phyloP scores from a whole-genome alignment of 768 basidiomycete genomes.

The Coprinopsis sp. region DNA sequence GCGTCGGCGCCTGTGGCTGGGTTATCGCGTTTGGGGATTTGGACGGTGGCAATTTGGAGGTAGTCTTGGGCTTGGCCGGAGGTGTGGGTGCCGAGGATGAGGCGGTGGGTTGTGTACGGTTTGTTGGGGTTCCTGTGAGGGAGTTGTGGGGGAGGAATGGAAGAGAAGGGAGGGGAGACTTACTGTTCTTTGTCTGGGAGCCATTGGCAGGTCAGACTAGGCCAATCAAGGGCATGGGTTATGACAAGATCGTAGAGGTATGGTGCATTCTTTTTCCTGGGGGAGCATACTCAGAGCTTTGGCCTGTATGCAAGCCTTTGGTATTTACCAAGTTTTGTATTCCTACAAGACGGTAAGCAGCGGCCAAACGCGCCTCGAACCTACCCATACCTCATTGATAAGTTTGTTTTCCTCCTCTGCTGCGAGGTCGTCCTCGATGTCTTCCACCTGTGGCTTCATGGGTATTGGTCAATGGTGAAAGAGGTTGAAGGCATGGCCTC shows the following conservation, averaged over 20 bases:
- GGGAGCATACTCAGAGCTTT: conserved; percentile 5
- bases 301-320: neutral
- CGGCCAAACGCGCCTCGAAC: too few relatives aligned
- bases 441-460: conserved; percentile 56
- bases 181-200: conserved; percentile 95
- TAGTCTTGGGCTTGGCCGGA: conserved; percentile 92
- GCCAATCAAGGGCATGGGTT: conserved; percentile 98
- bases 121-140: conserved; percentile 72
- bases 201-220: conserved; percentile 97
- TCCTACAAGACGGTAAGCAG: too few relatives aligned
- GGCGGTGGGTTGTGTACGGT: conserved; percentile 90
- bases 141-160: neutral
- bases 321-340: conserved; percentile 74
- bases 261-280: conserved; percentile 94
- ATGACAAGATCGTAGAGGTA: conserved; percentile 97
- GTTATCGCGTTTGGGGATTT: conserved; percentile 81
- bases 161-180: conserved; percentile 23
- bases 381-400: conserved; percentile 69
- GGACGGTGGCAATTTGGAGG: conserved; percentile 91
- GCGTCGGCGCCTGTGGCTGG: conserved; percentile 62
- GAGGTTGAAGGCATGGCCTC: conserved; percentile 23
- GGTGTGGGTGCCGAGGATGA: conserved; percentile 96
- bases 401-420: conserved; percentile 87
- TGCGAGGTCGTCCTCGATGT: conserved; percentile 73
- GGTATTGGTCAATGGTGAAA: neutral